Evolutionary conservation across 2,329 filamentous ascomycete species (phyloP), one percentile per base, ranked within the genome.

Genomic region (Fusarium haematococcum): DNA sequence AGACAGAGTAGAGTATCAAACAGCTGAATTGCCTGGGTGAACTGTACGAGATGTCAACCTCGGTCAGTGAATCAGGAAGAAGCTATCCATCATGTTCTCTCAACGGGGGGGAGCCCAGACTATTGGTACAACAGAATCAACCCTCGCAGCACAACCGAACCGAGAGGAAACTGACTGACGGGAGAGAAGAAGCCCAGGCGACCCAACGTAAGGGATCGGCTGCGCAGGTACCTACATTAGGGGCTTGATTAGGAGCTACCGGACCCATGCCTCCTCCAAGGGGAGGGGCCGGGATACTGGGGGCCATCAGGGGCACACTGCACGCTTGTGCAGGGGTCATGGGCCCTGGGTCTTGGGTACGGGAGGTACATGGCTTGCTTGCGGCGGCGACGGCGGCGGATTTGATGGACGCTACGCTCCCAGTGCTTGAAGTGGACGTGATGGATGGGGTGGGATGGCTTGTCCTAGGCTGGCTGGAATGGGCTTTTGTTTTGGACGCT

Each of bases 291-390:
- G 33, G 39, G 43, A 57, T 70, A 63, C 73, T 58, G 43, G 33
- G 74, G 72, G 66, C 75, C 64, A 66, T 75, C 70, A 79, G 74
- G 77, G 77, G 77, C 71, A 65, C 63, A 67, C 74, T 71, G 69
- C 72, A 67, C 65, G 62, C 52, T 63, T 33, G 39, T 71, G 67
- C 73, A 76, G 60, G 73, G 73, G 65, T 63, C 39, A 68, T 56
- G 63, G 52, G 61, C 48, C 67, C 59, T 60, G 37, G 63, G 60
- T 61, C 43, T 63, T 59, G 63, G 69, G 65, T 64, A 71, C 72
- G 39, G 43, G 43, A 48, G 43, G 43, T 67, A 65, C 45, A 30
- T 30, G 48, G 48, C 27, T 52, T 52, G 48, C 25, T 52, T 30
- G 48, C 48, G 48, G 65, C 52, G 71, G 48, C 48, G 48, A 61